phyloP scores from a whole-genome alignment of 2,329 filamentous ascomycete genomes.

The Didymella exigua region DNA sequence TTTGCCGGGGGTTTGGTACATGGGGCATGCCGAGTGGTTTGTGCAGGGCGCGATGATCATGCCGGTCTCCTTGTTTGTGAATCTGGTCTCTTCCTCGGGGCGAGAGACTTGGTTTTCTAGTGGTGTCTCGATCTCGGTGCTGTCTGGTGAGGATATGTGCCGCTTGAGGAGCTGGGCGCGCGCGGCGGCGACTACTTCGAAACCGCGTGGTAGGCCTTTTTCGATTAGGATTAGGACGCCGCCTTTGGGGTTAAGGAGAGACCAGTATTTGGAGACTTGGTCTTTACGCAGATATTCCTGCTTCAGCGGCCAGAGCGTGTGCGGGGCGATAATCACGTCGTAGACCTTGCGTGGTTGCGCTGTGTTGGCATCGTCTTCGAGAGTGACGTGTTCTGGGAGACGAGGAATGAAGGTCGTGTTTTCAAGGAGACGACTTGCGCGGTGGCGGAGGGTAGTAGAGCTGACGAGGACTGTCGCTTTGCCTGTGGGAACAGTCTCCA shows the following conservation, averaged over 20 bases:
- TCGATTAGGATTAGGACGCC: slow-evolving; percentile 87
- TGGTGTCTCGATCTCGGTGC: slow-evolving; percentile 49
- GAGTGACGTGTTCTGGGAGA: slow-evolving; percentile 82
- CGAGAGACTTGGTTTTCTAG: slow-evolving; percentile 51
- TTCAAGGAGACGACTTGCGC: slow-evolving; percentile 76
- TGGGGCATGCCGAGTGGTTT: slow-evolving; percentile 84
- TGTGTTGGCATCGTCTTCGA: slow-evolving; percentile 53
- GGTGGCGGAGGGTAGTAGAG: slow-evolving; percentile 74
- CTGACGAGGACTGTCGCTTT: slow-evolving; percentile 82
- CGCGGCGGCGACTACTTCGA: slow-evolving; percentile 87
- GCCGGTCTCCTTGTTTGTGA: slow-evolving; percentile 58
- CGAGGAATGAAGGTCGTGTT: slow-evolving; percentile 92
- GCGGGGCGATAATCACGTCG: slow-evolving; percentile 88
- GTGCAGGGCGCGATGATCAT: slow-evolving; percentile 76
- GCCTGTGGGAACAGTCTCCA: slow-evolving; percentile 60
- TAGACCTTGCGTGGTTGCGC: slow-evolving; percentile 70
- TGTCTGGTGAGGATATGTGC: slow-evolving; percentile 69
- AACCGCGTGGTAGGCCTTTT: slow-evolving; percentile 88
- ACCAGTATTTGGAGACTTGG: slow-evolving; percentile 88
- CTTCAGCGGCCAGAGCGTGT: slow-evolving; percentile 76
- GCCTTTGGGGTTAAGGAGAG: slow-evolving; percentile 78
- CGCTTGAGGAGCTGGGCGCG: slow-evolving; percentile 78
- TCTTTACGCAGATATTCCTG: slow-evolving; percentile 79
- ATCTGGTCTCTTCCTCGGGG: slow-evolving; percentile 40
- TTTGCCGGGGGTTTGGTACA: slow-evolving; percentile 77